Evolutionary conservation across 306 rosid species (phyloP), one percentile per base, ranked within the genome.

Genomic region (Trifolium fragiferum): DNA sequence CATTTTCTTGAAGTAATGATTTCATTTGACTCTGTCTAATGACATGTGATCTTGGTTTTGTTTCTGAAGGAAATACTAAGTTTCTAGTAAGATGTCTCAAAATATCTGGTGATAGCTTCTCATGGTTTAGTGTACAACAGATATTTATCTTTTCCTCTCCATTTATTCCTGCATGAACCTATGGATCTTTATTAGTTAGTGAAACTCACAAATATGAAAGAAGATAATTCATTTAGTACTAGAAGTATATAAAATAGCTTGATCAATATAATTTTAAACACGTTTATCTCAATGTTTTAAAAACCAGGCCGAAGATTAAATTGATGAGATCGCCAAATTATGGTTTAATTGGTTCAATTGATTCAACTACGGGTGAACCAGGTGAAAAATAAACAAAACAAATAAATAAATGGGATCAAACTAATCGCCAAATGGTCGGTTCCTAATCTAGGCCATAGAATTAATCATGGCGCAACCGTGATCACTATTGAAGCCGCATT

Each of bases 91-190:
- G 87, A 81, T 87, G 82, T 72, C 86, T 88, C 78, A 84, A 15
- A 76, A 79, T 55, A 80, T 78, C 84, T 13, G 82, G 62, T 58
- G 98, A 85, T 10, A 92, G 83, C 87, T 87, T 90, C 81, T 83
- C 83, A 14, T 84, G 73, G 62, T 90, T 87, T 78, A 92, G 79
- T 76, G 71, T 76, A 51, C 68, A 43, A 79, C 96, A 92, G 6
- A 90, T 74, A 46, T 82, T 78, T 54, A 73, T 78, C 86, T 88
- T 87, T 68, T 82, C 90, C 44, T 85, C 84, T 65, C 84, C 90
- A 68, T 66, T 68, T 75, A 92, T 60, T 41, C 80, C 91, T 80
- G 80, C 76, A 78, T 88, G 98, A 27, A 86, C 86, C 93, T 92
- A 86, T 68, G 41, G 38, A 83, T 70, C 19, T 44, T 18, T 53